A percentile compares a stretch with the other conserved stretches of the same genome.
These are phyloP conservation scores for Moniliophthora roreri DNA, from an alignment of 1,284 basidiomycete genomes.

Conservation along the genomic window DNA sequence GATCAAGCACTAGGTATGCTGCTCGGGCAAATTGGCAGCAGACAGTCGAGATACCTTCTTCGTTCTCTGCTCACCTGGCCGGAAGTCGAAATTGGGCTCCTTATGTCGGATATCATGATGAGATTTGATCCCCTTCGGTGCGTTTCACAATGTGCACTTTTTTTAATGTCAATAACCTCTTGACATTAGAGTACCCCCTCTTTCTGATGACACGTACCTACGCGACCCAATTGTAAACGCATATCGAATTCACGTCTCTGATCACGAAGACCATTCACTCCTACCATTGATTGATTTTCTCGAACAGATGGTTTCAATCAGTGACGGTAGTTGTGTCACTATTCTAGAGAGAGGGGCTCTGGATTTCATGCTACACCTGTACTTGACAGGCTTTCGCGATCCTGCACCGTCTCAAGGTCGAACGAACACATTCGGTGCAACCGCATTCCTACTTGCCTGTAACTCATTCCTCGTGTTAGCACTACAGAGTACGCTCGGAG, in stretches of 20 bases:
- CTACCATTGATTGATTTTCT: constrained; percentile 9
- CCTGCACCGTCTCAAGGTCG: background rate
- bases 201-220: background rate
- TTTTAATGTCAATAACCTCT: background rate
- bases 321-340: background rate
- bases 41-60: constrained; percentile 1
- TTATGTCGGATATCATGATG: constrained; percentile 6
- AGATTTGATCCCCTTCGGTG: constrained; percentile 7
- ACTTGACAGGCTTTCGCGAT: constrained; percentile 9
- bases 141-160: background rate
- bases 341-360: constrained; percentile 1
- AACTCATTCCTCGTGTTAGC: constrained; percentile 1
- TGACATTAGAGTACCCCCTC: background rate
- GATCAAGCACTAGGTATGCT: constrained; percentile 3
- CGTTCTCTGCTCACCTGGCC: constrained; percentile 1
- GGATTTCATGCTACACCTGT: constrained; percentile 9
- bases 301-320: background rate
- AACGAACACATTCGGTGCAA: background rate
- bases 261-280: background rate
- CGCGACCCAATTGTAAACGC: background rate
- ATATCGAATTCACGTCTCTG: background rate
- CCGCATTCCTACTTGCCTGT: constrained; percentile 5
- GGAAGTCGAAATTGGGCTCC: background rate
- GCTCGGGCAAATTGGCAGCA: constrained; percentile 6
- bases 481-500: background rate